These are phyloP conservation scores for Bacterosira constricta DNA, from an alignment of 108 stramenopile genomes.

Conservation along the genomic window DNA sequence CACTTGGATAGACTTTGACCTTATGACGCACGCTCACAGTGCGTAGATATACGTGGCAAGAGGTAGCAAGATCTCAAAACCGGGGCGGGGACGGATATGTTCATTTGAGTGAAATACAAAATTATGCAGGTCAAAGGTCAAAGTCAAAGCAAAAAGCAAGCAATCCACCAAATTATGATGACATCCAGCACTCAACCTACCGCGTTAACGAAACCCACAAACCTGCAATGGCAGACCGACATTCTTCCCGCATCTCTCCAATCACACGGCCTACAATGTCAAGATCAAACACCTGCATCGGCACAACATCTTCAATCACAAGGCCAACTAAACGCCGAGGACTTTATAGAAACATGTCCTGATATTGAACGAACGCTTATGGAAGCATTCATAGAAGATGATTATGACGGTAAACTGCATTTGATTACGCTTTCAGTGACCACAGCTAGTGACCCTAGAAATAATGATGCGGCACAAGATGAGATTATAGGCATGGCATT, in stretches of 20 bases:
- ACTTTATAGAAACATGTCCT: constrained; percentile 26
- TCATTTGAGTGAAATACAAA: too few species aligned
- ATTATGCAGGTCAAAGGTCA: too few species aligned
- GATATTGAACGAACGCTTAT: constrained; percentile 35
- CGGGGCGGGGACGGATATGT: too few species aligned
- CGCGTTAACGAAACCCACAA: too few species aligned
- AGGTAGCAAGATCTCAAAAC: too few species aligned
- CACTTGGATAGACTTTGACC: too few species aligned
- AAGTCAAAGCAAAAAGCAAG: too few species aligned
- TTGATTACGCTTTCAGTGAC: constrained; percentile 20
- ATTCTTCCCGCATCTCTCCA: constrained; percentile 23
- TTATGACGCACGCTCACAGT: too few species aligned
- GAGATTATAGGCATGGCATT: constrained; percentile 33
- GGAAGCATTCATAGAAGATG: constrained; percentile 44
- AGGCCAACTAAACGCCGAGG: constrained; percentile 9
- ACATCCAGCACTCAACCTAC: too few species aligned
- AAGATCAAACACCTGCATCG: constrained; percentile 15
- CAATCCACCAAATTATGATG: too few species aligned
- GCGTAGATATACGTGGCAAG: too few species aligned
- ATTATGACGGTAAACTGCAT: constrained; percentile 42
- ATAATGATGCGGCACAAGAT: not conserved
- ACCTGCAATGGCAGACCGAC: not conserved
- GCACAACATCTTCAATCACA: constrained; percentile 5
- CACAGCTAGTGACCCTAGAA: not conserved
- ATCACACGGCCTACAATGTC: constrained; percentile 9